Conservation (phyloP, 2,329 filamentous ascomycete species). For the Penicillium sp. region DNA sequence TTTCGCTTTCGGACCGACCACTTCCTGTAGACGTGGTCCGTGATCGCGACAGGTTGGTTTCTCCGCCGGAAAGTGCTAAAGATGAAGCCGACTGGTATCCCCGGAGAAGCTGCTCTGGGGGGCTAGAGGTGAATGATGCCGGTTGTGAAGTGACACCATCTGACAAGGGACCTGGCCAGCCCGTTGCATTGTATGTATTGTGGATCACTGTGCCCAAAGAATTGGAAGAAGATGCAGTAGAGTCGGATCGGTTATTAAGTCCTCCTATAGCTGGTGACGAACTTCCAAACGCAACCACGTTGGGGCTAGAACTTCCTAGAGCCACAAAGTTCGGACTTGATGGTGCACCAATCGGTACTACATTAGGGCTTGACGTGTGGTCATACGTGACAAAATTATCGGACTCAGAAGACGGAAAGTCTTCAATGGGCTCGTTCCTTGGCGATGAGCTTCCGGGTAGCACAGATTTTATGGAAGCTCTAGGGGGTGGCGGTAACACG, state of each 20-base stretch:
- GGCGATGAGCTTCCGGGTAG: constrained; percentile 28
- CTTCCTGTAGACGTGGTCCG: constrained; percentile 11
- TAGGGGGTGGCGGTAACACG: constrained; percentile 25
- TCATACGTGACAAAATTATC: constrained; percentile 14
- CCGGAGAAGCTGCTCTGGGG: constrained; percentile 29
- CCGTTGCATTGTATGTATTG: constrained; percentile 25
- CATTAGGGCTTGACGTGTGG: constrained; percentile 38
- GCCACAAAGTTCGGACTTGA: constrained; percentile 40
- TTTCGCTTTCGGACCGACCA: constrained; percentile 6
- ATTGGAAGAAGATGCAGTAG: constrained; percentile 33
- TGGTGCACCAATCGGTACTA: constrained; percentile 34
- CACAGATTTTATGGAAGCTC: constrained; percentile 37
- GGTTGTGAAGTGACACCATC: constrained; percentile 31
- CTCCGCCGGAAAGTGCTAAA: constrained; percentile 20
- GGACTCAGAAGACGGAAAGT: constrained; percentile 6
- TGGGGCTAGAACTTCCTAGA: constrained; percentile 35
- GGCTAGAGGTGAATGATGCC: constrained; percentile 38
- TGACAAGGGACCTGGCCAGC: constrained; percentile 31
- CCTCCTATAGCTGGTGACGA: constrained; percentile 30
- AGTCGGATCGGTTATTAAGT: constrained; percentile 33
- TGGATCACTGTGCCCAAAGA: constrained; percentile 40
- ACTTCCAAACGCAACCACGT: constrained; percentile 30
- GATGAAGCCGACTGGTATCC: constrained; percentile 34
- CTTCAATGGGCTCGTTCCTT: constrained; percentile 5
- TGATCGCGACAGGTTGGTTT: constrained; percentile 6